Evolutionary conservation across 1,284 basidiomycete genomes (phyloP).

Genomic region (Sphagnurus paluster): DNA sequence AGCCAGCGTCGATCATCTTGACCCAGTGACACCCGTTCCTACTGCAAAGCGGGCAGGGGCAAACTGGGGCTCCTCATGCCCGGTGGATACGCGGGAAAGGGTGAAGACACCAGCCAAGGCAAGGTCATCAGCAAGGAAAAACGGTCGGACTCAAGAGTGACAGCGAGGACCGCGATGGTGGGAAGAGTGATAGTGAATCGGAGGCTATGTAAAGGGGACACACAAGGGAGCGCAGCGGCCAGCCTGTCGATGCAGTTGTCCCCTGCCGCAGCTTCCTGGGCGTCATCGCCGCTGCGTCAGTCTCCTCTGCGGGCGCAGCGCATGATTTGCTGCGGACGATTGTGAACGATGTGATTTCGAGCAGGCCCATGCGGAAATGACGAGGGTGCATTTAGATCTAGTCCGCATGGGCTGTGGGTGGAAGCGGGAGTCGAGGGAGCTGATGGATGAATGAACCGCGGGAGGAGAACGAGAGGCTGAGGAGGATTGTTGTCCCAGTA

Average conservation of each 20-base stretch:
- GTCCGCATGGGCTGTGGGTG: constrained; percentile 63
- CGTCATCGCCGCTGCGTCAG: constrained; percentile 41
- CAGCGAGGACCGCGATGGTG: constrained; percentile 14
- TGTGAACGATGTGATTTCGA: constrained; percentile 67
- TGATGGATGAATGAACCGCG: constrained; percentile 63
- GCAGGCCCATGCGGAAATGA: constrained; percentile 66
- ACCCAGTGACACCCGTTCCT: constrained; percentile 44
- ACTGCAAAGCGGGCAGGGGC: constrained; percentile 31
- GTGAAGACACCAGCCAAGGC: constrained; percentile 20
- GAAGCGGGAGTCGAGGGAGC: constrained; percentile 61
- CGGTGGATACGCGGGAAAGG: constrained; percentile 42
- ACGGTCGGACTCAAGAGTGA: constrained; percentile 34
- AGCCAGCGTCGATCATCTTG: constrained; percentile 40
- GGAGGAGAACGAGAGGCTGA: constrained; percentile 67
- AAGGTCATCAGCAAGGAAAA: constrained; percentile 31
- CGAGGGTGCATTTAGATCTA: constrained; percentile 69
- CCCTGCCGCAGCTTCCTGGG: constrained; percentile 40
- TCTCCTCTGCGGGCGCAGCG: constrained; percentile 34
- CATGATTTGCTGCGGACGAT: constrained; percentile 64
- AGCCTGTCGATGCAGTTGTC: constrained; percentile 60
- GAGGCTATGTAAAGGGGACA: constrained; percentile 20
- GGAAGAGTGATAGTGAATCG: constrained; percentile 24
- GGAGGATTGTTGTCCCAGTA: no score
- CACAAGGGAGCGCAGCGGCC: constrained; percentile 30
- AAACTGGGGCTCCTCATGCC: constrained; percentile 49